Evolutionary conservation across 2,329 filamentous ascomycete genomes (phyloP), one percentile per base, ranked within the genome.

Genomic region (Zymoseptoria pseudotritici): DNA sequence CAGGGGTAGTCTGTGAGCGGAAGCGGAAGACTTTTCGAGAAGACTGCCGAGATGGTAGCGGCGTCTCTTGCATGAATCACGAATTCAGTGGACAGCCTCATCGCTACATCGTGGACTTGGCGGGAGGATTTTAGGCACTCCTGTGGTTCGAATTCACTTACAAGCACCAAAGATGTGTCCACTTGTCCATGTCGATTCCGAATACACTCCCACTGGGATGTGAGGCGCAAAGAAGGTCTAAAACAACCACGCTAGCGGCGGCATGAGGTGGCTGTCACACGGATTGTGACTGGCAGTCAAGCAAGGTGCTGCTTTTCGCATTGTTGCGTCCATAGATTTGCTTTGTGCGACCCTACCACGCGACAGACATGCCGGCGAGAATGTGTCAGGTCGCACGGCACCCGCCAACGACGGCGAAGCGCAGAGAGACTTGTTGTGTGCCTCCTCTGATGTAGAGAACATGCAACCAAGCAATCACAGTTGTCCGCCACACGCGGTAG

Each of bases 311-410:
- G 17, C 17, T 31, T 24, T 53, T 53, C 19, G 20, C 22, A 53
- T 24, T 31, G n/a, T 53, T 11, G 19, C 13, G 20, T 29, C 52
- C 10, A 26, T 19, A 4, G 52, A 53, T 19, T 11, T 50, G 42
- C 19, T 29, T 26, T 17, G 26, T 42, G 54, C 60, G 58, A 55
- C 58, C 57, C 29, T 59, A 55, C 63, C 60, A 61, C 60, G 63
- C 55, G 62, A 24, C 10, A 22, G 36, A 53, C 49, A 56, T 61
- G 50, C 50, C 54, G 56, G 46, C 42, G 55, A 58, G 54, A 63
- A 63, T 61, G 58, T 64, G 62, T 60, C 57, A 62, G 57, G 60
- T 64, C 51, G 54, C 60, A 62, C 59, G 24, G 53, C 50, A 36
- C 36, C 49, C 31, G 50, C 62, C 54, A 55, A 51, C 31, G 56